Evolutionary conservation across 2,329 filamentous ascomycete species (phyloP).

Genomic region (Beauveria brongniartii): DNA sequence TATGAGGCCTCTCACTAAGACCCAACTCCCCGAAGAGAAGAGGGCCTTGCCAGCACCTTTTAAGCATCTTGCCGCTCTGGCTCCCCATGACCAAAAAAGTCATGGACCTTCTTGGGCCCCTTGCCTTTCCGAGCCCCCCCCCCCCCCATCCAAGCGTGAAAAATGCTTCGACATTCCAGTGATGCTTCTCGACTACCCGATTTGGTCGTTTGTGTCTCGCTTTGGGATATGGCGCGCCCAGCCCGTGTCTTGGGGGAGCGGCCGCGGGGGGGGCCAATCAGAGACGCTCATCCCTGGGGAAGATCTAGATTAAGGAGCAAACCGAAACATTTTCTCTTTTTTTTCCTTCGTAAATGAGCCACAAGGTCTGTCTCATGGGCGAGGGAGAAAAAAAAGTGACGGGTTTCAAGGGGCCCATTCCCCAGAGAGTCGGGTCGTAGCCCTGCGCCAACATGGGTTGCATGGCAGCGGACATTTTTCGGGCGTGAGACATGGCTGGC

Average conservation of each 20-base stretch:
- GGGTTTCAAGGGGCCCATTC: background rate
- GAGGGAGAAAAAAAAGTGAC: no score
- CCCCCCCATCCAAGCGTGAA: background rate
- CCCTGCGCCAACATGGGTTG: no score
- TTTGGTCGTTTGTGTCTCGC: constrained; percentile 1
- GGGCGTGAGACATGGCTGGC: background rate
- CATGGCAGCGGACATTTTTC: background rate
- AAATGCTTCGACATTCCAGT: constrained; percentile 7
- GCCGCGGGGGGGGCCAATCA: background rate
- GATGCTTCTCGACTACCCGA: background rate
- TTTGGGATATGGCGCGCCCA: background rate
- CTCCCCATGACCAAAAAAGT: background rate
- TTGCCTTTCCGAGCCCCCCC: no score
- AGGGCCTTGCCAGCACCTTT: background rate
- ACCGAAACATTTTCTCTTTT: no score
- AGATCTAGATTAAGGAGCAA: background rate
- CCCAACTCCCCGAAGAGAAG: background rate
- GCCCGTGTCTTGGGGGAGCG: background rate
- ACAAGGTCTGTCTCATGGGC: no score
- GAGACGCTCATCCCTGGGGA: no score
- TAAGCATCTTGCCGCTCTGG: background rate
- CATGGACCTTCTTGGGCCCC: background rate
- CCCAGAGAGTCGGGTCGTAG: background rate
- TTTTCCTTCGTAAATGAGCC: no score
- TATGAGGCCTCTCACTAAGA: no score